Evolutionary conservation across 1,284 basidiomycete genomes (phyloP).

Genomic region (Apiotrichum brassicae): DNA sequence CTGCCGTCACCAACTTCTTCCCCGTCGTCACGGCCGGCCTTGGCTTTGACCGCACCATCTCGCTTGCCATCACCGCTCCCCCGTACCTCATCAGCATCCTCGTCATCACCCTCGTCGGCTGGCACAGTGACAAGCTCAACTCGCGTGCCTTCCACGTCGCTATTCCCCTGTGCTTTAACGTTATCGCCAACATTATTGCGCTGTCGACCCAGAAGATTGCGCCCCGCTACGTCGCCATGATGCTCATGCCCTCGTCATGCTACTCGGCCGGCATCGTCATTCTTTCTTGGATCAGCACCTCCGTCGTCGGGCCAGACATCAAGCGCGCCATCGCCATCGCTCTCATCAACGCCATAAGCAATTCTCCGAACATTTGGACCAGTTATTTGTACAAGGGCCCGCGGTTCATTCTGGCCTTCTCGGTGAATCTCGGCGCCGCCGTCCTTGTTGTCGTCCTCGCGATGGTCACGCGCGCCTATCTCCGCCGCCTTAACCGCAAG

Average conservation of each 20-base stretch:
- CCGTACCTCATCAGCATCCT: slow-evolving; percentile 34
- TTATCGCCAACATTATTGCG: slow-evolving; percentile 28
- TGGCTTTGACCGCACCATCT: slow-evolving; percentile 37
- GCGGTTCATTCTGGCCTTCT: slow-evolving; percentile 38
- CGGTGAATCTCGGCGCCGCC: slow-evolving; percentile 39
- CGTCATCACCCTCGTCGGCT: slow-evolving; percentile 31
- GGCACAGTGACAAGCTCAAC: slow-evolving; percentile 35
- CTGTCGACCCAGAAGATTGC: slow-evolving; percentile 29
- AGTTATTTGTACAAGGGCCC: slow-evolving; percentile 41
- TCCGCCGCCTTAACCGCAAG: slow-evolving; percentile 34
- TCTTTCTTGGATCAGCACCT: slow-evolving; percentile 40
- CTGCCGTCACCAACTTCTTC: slow-evolving; percentile 33
- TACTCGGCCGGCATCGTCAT: slow-evolving; percentile 44
- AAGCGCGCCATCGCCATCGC: slow-evolving; percentile 44
- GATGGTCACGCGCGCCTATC: slow-evolving; percentile 29
- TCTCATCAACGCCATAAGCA: slow-evolving; percentile 42
- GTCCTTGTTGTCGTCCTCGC: slow-evolving; percentile 29
- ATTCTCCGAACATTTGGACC: slow-evolving; percentile 45
- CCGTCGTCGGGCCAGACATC: slow-evolving; percentile 42
- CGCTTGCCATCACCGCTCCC: slow-evolving; percentile 44
- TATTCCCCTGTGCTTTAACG: slow-evolving; percentile 18
- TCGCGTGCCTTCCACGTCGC: slow-evolving; percentile 23
- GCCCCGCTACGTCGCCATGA: slow-evolving; percentile 37
- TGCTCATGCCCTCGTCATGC: slow-evolving; percentile 31
- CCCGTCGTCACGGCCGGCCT: slow-evolving; percentile 33